Percentiles rank a stretch among this genome's conserved stretches.
Conservation (phyloP, 192 early-diverging fungal genomes). For the Entomortierella beljakovae region DNA sequence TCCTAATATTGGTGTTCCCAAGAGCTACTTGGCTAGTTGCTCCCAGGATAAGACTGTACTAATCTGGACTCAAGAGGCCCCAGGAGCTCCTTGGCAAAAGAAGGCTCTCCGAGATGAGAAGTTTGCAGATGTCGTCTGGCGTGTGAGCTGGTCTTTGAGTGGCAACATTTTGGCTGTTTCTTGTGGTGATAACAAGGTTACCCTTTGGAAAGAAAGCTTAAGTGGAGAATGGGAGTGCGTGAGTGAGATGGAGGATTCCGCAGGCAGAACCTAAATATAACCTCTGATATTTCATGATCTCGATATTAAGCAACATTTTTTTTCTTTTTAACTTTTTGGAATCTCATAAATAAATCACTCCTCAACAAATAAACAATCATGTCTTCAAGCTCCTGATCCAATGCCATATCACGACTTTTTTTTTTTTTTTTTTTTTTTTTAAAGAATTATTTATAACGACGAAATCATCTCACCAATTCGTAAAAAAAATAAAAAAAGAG, state of each 20-base stretch:
- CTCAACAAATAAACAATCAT: too few relatives aligned
- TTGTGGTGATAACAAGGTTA: conserved; percentile 96
- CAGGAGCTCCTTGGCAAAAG: conserved; percentile 77
- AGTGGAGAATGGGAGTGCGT: conserved; percentile 92
- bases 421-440: not conserved
- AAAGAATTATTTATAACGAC: too few relatives aligned
- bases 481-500: too few relatives aligned
- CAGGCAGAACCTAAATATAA: conserved; percentile 19
- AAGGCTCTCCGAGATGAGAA: conserved; percentile 76
- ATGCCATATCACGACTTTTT: not conserved
- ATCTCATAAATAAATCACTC: too few relatives aligned
- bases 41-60: conserved; percentile 98
- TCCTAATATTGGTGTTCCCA: conserved; percentile 92
- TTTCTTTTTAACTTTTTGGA: too few relatives aligned
- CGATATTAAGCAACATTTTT: not conserved
- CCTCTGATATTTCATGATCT: not conserved
- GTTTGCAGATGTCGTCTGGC: conserved; percentile 98
- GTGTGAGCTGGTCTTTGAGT: conserved; percentile 95
- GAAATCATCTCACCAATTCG: too few relatives aligned
- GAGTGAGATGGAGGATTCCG: conserved; percentile 75
- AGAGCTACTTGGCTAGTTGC: conserved; percentile 91
- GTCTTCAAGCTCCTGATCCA: too few relatives aligned
- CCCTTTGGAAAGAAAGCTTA: conserved; percentile 96
- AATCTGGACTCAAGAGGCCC: conserved; percentile 93
- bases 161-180: conserved; percentile 98